These are phyloP conservation scores for Aspergillus sp. DNA, from an alignment of 2,329 filamentous ascomycete species.

Conservation along the genomic window DNA sequence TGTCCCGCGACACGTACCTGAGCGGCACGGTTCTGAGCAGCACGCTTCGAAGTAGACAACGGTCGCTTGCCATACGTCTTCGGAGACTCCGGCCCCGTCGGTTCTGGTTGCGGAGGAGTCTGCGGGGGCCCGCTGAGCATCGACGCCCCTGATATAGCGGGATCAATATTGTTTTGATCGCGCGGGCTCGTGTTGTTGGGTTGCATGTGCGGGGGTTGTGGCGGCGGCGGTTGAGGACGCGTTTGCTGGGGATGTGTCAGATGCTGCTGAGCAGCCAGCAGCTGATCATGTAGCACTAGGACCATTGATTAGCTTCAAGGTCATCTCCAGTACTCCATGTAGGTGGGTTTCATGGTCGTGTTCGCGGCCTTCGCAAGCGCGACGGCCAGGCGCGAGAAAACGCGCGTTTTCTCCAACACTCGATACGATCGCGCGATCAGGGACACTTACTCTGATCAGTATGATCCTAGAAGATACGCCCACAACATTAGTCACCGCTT, in stretches of 20 bases:
- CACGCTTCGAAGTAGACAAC: slow-evolving; percentile 91
- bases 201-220: slow-evolving; percentile 43
- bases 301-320: slow-evolving; percentile 6
- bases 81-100: slow-evolving; percentile 53
- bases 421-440: slow-evolving; percentile 33
- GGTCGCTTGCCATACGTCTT: slow-evolving; percentile 79
- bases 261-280: slow-evolving; percentile 52
- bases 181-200: slow-evolving; percentile 43
- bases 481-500: neutral
- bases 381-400: neutral
- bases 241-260: slow-evolving; percentile 44
- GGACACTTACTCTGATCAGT: slow-evolving; percentile 45
- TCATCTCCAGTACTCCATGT: neutral
- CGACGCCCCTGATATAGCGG: slow-evolving; percentile 54
- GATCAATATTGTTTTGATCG: slow-evolving; percentile 57
- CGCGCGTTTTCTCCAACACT: neutral
- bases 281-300: slow-evolving; percentile 62
- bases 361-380: neutral
- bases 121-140: slow-evolving; percentile 46
- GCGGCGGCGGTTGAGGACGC: slow-evolving; percentile 42
- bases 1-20: slow-evolving; percentile 64
- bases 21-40: slow-evolving; percentile 92
- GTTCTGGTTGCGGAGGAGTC: slow-evolving; percentile 29
- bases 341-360: neutral
- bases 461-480: slow-evolving; percentile 36